Evolutionary conservation across 495 filamentous ascomycete genomes (phyloP), one percentile per base, ranked within the genome.

Genomic region (Jackrogersella multiformis): DNA sequence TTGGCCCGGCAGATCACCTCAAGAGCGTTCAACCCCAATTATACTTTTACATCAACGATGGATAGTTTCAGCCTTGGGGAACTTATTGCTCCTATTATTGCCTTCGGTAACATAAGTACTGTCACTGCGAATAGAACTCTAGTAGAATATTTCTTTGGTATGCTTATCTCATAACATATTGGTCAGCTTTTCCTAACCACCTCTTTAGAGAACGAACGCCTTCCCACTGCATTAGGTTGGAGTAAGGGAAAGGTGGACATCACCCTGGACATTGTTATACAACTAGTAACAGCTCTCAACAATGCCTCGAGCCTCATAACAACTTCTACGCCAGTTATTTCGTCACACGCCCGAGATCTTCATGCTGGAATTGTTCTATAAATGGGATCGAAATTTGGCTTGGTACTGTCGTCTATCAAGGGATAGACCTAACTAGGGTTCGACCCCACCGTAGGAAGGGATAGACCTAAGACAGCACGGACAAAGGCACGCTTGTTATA

Each of bases 141-240:
- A 6, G 76, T 82, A 26, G 75, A 79, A 54, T 82, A 78, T 61
- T 78, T 80, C 63, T 80, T 84, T 57, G 66, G 80, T 82, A 69
- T 56, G 75, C 77, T 30, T 12, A 5, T 5, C 8, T 8, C 13
- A 1, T 30, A 10, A 30, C 5, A 2, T 4, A 30, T 15, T 7
- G 0, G 6, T 35, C 12, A 4, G 1, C 5, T 0, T 12, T 12
- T 5, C 2, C 61, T 71, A 56, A 71, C 49, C n/a, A 1, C 15
- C 5, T 35, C 0, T 4, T 13, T 54, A 71, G 69, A 51, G 23
- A 71, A 71, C 26, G 69, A 71, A 38, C 64, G 69, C 9, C 32
- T 69, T 16, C 69, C 69, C 0, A 28, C 59, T 2, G 64, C 64
- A 8, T 32, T 71, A 8, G 64, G 69, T 23, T 71, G 64, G 69